Percentiles rank a stretch among this genome's conserved stretches.
Evolutionary conservation across 2,329 filamentous ascomycete genomes (phyloP).

Genomic region (Apiospora malaysiana): DNA sequence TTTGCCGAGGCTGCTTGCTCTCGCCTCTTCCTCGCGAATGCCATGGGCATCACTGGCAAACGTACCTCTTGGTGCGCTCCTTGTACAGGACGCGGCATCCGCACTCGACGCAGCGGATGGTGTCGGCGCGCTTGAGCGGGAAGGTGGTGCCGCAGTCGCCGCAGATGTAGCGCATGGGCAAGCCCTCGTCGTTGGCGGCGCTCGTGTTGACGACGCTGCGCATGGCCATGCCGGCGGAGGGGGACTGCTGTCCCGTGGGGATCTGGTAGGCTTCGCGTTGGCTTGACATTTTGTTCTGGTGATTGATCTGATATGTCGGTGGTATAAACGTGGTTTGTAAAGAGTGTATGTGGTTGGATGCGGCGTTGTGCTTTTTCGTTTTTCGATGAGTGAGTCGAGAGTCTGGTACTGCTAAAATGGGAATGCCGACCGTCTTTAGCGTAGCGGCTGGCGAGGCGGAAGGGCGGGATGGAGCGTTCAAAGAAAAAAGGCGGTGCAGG

Average conservation of each 20-base stretch:
- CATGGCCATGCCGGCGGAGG: conserved; percentile 7
- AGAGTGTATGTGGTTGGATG: neutral
- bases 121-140: conserved; percentile 75
- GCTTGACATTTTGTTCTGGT: conserved; percentile 17
- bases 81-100: conserved; percentile 97
- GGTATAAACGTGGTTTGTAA: no score
- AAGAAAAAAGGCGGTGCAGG: conserved; percentile 23
- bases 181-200: conserved; percentile 41
- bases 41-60: conserved; percentile 28
- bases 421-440: conserved; percentile 11
- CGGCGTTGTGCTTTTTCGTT: neutral
- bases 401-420: neutral
- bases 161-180: conserved; percentile 74
- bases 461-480: conserved; percentile 5
- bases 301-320: neutral
- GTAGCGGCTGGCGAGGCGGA: conserved; percentile 1
- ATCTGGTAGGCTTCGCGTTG: conserved; percentile 22
- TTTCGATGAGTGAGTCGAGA: neutral
- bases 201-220: conserved; percentile 14
- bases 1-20: neutral
- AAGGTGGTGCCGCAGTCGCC: conserved; percentile 86
- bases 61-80: conserved; percentile 94
- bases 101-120: conserved; percentile 89
- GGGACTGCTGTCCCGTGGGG: conserved; percentile 16
- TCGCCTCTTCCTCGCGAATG: neutral